Base-by-base conservation (phyloP, 139 green algal species). In the Tetraselmis chui region DNA sequence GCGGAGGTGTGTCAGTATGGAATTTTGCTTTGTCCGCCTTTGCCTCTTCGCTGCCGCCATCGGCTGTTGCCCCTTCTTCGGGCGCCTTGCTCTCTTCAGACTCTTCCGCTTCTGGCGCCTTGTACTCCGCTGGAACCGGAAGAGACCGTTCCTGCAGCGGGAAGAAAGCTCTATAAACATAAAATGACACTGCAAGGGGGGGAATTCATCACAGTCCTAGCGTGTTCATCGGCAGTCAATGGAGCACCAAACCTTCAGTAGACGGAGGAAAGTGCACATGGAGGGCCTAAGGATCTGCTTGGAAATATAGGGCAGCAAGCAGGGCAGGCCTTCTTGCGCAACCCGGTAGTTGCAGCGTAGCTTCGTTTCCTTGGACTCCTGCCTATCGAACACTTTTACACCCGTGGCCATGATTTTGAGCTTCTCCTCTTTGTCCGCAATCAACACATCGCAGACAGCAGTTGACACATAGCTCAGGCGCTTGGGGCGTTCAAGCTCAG, bases 381-480 rank as follows among this genome's bases (percentile, higher is more conserved):
- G 94, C n/a, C 93, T 87, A 86, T 98, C 94, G 89, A 98, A 96
- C 23, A 96, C 75, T 88, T 98, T 98, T 75, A 98, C 88, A 22
- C 95, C 95, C 0, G 87, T 90, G 23, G 90, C 80, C 0, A 89
- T 92, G 58, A 98, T 86, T 83, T 95, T 96, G 23, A 98, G 86
- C 32, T 79, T 59, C 83, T 96, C 93, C 18, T 32, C 75, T 79
- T 83, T 79, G 84, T 98, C 95, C 31, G 84, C 79, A 58, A 88
- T 79, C 83, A 98, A 85, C 85, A 97, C 80, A 2, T 91, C 45
- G 78, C 88, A 85, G 25, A 94, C 78, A 0, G 81, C 45, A 31
- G 85, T 30, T 30, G 30, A 81, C 32, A 93, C 85, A 58, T 89
- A 90, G 86, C 94, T 93, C 11, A 95, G 75, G 28, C 90, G 86